Evolutionary conservation across 768 basidiomycete species (phyloP).

Genomic region (Pulveroboletus ravenelii): DNA sequence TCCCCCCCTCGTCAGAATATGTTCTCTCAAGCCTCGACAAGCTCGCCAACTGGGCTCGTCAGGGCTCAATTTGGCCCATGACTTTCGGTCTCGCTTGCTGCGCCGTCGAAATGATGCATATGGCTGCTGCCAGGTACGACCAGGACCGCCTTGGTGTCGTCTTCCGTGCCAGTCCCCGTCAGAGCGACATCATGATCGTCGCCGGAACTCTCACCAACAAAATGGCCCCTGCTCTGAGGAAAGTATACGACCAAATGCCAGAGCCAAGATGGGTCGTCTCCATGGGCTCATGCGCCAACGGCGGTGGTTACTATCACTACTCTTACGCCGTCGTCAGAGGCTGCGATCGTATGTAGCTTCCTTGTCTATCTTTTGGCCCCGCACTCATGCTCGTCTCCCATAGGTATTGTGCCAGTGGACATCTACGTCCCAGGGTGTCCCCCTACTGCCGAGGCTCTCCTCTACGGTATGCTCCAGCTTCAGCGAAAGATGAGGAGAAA

Average conservation of each 20-base stretch:
- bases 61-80: constrained; percentile 99
- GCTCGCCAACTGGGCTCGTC: constrained; percentile 94
- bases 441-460: constrained; percentile 91
- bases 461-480: constrained; percentile 95
- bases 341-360: constrained; percentile 76
- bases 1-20: constrained; percentile 59
- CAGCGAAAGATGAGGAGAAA: constrained; percentile 93
- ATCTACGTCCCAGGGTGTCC: constrained; percentile 97
- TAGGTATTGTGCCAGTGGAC: constrained; percentile 95
- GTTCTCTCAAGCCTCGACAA: constrained; percentile 95
- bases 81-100: constrained; percentile 98
- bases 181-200: constrained; percentile 98
- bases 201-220: constrained; percentile 99
- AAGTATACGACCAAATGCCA: constrained; percentile 98
- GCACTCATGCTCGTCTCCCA: constrained; percentile 5
- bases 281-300: constrained; percentile 99
- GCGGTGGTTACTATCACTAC: constrained; percentile 96
- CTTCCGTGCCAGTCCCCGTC: constrained; percentile 98
- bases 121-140: constrained; percentile 98
- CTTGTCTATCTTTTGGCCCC: background rate
- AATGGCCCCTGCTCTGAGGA: constrained; percentile 97
- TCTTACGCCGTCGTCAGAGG: constrained; percentile 98
- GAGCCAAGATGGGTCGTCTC: constrained; percentile 99
- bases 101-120: constrained; percentile 99
- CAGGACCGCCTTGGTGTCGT: constrained; percentile 96